Conservation (phyloP, 148 eudicot species). For the Rhododendron molle region DNA sequence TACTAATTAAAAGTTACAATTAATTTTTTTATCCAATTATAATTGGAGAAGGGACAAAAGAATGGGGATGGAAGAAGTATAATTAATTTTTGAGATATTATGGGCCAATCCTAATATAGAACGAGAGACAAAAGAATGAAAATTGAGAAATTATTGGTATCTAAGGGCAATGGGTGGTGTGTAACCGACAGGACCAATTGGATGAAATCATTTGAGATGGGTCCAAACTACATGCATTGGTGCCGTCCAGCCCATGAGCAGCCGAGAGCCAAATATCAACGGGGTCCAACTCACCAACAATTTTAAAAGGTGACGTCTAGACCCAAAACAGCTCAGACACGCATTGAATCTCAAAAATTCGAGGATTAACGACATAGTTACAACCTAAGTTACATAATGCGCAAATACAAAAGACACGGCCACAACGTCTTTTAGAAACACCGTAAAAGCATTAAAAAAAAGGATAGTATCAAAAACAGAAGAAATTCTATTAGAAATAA, state of each 20-base stretch:
- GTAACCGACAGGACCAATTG: too few relatives aligned
- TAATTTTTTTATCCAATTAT: too few relatives aligned
- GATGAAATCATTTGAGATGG: too few relatives aligned
- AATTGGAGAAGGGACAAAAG: too few relatives aligned
- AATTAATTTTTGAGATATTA: too few relatives aligned
- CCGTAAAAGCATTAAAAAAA: background rate
- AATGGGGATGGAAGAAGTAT: fast-evolving
- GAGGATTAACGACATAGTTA: background rate
- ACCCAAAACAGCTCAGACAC: background rate
- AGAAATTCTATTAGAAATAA: too few relatives aligned
- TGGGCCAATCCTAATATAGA: too few relatives aligned
- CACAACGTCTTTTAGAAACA: too few relatives aligned
- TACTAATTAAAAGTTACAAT: too few relatives aligned
- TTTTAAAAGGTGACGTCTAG: background rate
- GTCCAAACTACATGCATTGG: background rate
- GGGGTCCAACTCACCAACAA: background rate
- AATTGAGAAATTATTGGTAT: fast-evolving
- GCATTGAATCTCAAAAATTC: background rate
- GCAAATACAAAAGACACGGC: background rate
- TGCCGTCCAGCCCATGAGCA: background rate
- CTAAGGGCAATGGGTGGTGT: too few relatives aligned
- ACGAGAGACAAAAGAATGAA: too few relatives aligned
- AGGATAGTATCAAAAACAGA: too few relatives aligned
- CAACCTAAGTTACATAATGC: background rate
- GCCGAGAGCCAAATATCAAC: background rate